Base-by-base conservation (phyloP, 106 monocot genomes). In the Platanthera guangdongensis region DNA sequence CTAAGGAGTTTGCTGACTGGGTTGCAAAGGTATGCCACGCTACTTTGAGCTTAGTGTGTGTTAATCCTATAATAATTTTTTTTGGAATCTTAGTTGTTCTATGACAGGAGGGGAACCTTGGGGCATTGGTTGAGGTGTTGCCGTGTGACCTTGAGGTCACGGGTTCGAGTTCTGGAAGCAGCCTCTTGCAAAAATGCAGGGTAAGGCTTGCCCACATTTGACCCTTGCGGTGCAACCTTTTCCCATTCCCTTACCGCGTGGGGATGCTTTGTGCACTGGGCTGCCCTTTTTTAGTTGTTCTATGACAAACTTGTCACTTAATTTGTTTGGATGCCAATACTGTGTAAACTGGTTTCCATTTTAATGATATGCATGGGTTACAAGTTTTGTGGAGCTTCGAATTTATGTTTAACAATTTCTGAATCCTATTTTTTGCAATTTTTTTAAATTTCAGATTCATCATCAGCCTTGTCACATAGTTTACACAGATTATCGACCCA, bases 1-100 rank as follows among this genome's bases (percentile, higher is more conserved):
- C 97, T 10, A 96, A 89, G 80, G 96, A 96, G 69, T 96, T 96
- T 82, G 93, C 96, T 74, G 96, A 96, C 76, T 96, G 97, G 97
- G 90, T 99, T 28, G 94, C 97, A 28, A 92, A 99, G 97, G 97
- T 97, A 50, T 39, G 7, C 74, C 8, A n/a, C 74, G 1, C 13
- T 77, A 19, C 60, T 49, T 19, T 78, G 7, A 19, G 16, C 4
- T 53, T 47, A 7, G 70, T 70, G 46, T 16, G 12, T 32, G 11
- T 65, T 47, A 16, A n/a, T 70, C 6, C 16, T 13, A 67, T 9
- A 63, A 39, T 67, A 48, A 1, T 0, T 50, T 72, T 72, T 21
- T 50, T 6, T 50, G 49, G 16, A 51, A 50, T 19, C 19, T 51
- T 72, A 21, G 19, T 8, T 72, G 13, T 72, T 72, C 51, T 50